Conservation (phyloP, 148 eudicot genomes). For the Euryodendron excelsum region DNA sequence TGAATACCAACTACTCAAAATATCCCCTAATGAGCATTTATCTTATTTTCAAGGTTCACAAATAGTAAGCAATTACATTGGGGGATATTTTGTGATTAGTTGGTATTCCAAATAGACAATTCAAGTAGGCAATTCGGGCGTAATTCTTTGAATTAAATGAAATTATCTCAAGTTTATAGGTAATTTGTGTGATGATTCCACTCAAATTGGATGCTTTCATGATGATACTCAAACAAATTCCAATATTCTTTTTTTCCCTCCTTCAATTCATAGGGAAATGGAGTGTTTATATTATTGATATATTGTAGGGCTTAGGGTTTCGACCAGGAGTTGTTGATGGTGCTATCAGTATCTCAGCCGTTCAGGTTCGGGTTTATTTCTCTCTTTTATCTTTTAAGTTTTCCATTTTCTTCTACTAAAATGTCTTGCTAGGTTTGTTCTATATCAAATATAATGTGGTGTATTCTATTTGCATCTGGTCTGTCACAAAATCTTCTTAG, state of each 20-base stretch:
- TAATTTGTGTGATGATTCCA: neutral
- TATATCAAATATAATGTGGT: neutral
- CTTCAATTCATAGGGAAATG: neutral
- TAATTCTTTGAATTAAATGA: neutral
- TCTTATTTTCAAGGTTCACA: too few species aligned
- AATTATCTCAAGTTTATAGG: neutral
- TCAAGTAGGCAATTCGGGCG: neutral
- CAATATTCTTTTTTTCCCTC: neutral
- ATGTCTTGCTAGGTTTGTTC: neutral
- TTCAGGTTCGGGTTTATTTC: constrained; percentile 59
- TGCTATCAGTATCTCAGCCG: constrained; percentile 96
- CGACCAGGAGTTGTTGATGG: constrained; percentile 92
- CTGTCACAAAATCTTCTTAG: neutral
- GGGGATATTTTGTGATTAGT: neutral
- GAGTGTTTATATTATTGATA: constrained; percentile 1
- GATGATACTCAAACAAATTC: neutral
- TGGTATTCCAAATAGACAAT: neutral
- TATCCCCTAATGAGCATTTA: too few species aligned
- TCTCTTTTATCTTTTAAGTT: neutral
- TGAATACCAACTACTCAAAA: neutral
- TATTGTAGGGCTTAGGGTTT: constrained; percentile 72
- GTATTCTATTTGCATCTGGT: neutral
- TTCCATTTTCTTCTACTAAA: neutral
- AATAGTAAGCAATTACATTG: neutral
- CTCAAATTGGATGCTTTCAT: neutral